Evolutionary conservation across 106 monocot genomes (phyloP).

Genomic region (Agapanthus africanus): DNA sequence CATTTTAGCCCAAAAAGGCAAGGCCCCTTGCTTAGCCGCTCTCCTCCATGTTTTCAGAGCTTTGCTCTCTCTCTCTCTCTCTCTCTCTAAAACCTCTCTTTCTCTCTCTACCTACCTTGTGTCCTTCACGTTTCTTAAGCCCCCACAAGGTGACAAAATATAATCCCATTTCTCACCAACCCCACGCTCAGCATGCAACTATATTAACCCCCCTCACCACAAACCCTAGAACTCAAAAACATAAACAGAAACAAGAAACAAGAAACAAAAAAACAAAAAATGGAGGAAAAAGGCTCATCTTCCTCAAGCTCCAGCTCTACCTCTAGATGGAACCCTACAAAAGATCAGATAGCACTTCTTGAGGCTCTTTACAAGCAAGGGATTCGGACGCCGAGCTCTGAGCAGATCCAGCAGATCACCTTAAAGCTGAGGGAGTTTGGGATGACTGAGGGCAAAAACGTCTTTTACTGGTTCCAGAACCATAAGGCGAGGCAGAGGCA

Average conservation of each 20-base stretch:
- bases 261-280: not conserved
- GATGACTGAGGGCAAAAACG: conserved; percentile 85
- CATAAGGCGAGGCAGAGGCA: conserved; percentile 89
- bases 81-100: not conserved
- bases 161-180: not conserved
- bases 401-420: conserved; percentile 87
- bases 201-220: not conserved
- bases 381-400: conserved; percentile 69
- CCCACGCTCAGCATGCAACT: not conserved
- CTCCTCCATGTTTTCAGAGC: conserved; percentile 12
- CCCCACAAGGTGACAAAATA: conserved; percentile 6
- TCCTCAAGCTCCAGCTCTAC: conserved; percentile 8
- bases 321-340: conserved; percentile 79
- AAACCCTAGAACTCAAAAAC: not conserved
- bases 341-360: conserved; percentile 71
- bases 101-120: not conserved
- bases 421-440: conserved; percentile 58
- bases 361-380: conserved; percentile 71
- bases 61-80: not conserved
- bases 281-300: conserved; percentile 1
- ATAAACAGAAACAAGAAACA: too few relatives aligned
- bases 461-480: conserved; percentile 99
- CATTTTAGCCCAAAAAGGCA: not conserved
- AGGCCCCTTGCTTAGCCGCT: not conserved
- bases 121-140: conserved; percentile 2